A percentile compares a stretch with the other conserved stretches of the same genome.
Evolutionary conservation across 768 basidiomycete genomes (phyloP).

Genomic region (Nidula microcarpa): DNA sequence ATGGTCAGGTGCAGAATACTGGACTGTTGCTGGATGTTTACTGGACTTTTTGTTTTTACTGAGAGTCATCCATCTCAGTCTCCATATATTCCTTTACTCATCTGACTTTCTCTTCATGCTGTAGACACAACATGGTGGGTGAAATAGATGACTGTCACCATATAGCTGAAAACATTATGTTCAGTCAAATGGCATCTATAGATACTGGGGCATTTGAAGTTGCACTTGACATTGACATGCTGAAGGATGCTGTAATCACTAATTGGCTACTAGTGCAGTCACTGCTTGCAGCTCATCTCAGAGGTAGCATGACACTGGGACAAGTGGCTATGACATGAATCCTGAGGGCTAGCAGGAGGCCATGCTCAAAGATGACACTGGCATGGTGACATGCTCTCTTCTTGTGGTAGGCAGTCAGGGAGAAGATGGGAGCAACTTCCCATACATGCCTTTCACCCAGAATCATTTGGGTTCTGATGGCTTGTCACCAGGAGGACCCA

Average conservation of each 20-base stretch:
- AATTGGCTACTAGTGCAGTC: conserved; percentile 86
- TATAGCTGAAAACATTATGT: conserved; percentile 98
- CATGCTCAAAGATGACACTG: conserved; percentile 77
- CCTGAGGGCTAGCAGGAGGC: conserved; percentile 81
- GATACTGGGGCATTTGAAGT: conserved; percentile 97
- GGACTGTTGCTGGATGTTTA: too few relatives aligned
- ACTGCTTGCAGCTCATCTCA: conserved; percentile 73
- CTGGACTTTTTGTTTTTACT: too few relatives aligned
- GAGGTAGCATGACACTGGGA: conserved; percentile 88
- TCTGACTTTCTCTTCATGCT: too few relatives aligned
- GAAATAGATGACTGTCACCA: conserved; percentile 99
- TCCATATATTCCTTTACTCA: too few relatives aligned
- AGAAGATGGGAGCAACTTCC: conserved; percentile 78
- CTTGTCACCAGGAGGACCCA: conserved; percentile 85
- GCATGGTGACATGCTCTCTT: conserved; percentile 89
- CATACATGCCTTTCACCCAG: conserved; percentile 73
- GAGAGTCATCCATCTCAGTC: too few relatives aligned
- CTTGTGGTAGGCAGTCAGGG: conserved; percentile 81
- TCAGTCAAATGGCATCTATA: conserved; percentile 99
- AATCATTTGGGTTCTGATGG: conserved; percentile 81
- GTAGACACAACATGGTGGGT: too few relatives aligned
- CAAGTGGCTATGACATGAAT: conserved; percentile 89
- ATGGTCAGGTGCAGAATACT: too few relatives aligned
- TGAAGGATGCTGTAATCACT: conserved; percentile 97
- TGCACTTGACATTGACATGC: conserved; percentile 94